phyloP scores from a whole-genome alignment of 768 basidiomycete species.

The Tulasnella sp. region DNA sequence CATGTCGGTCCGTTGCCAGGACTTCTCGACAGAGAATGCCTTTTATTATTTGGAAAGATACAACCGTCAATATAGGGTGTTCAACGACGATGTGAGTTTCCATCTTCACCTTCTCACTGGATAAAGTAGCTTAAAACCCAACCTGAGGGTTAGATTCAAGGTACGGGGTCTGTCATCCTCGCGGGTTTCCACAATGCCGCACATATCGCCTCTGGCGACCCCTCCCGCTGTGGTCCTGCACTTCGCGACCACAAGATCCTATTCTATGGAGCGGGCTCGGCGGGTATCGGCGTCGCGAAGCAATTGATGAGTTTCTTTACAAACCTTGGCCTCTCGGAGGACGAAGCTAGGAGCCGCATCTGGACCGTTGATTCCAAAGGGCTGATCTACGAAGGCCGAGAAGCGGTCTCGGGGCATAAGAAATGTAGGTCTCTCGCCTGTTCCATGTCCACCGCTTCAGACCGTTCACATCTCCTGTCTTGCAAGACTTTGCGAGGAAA shows the following conservation, averaged over 20 bases:
- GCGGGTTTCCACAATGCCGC: constrained; percentile 30
- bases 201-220: constrained; percentile 10
- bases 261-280: constrained; percentile 32
- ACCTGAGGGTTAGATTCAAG: constrained; percentile 41
- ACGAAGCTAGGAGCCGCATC: constrained; percentile 29
- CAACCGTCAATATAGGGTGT: constrained; percentile 63
- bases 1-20: constrained; percentile 31
- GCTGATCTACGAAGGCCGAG: constrained; percentile 6
- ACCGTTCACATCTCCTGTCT: too few species aligned
- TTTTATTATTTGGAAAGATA: constrained; percentile 72
- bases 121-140: not conserved
- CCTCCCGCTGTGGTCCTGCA: constrained; percentile 22
- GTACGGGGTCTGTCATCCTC: constrained; percentile 87
- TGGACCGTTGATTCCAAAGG: constrained; percentile 29
- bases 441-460: not conserved
- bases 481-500: constrained; percentile 63
- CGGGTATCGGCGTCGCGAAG: constrained; percentile 34
- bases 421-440: not conserved
- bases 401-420: not conserved
- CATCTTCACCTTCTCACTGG: too few species aligned
- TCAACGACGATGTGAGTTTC: constrained; percentile 64
- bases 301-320: constrained; percentile 31
- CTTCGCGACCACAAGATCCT: constrained; percentile 31
- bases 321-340: constrained; percentile 27
- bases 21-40: constrained; percentile 85